phyloP scores from a whole-genome alignment of 2,329 filamentous ascomycete species.

The Lasiodiplodia hormozganensis region DNA sequence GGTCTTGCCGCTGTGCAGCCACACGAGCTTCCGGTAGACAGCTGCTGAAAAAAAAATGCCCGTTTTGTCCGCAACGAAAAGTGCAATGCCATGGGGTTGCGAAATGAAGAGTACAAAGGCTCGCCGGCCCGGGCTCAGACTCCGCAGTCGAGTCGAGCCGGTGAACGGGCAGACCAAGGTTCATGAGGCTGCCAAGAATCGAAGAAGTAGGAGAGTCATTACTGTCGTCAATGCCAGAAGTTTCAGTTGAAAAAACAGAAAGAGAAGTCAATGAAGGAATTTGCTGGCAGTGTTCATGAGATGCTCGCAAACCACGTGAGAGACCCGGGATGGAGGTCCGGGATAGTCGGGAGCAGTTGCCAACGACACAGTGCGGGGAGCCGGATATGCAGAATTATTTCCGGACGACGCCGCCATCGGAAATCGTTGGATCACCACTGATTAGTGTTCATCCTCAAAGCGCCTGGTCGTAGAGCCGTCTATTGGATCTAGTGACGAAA shows the following conservation, averaged over 20 bases:
- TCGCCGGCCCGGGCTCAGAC: not conserved
- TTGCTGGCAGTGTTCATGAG: conserved; percentile 21
- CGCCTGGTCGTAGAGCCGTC: conserved; percentile 27
- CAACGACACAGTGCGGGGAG: conserved; percentile 23
- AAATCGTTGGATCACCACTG: conserved; percentile 14
- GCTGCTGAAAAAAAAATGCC: not conserved
- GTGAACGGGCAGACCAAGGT: conserved; percentile 13
- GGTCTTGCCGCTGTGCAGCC: not conserved
- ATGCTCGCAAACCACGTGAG: conserved; percentile 24
- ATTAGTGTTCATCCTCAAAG: conserved; percentile 28
- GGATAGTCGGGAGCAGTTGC: conserved; percentile 14
- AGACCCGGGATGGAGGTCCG: conserved; percentile 19
- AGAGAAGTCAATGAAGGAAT: conserved; percentile 6
- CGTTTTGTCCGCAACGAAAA: conserved; percentile 15
- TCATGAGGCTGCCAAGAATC: conserved; percentile 26
- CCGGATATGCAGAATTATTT: conserved; percentile 11
- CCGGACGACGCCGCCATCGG: not conserved
- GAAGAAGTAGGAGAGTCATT: conserved; percentile 28
- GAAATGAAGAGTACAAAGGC: conserved; percentile 28
- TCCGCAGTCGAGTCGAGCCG: not conserved
- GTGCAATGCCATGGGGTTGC: conserved; percentile 27
- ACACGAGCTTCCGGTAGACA: not conserved
- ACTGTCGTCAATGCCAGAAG: conserved; percentile 29
- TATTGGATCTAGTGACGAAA: conserved; percentile 30
- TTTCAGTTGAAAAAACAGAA: not conserved